Base-by-base conservation (phyloP, 768 basidiomycete species). In the Leccinum sublutescens region DNA sequence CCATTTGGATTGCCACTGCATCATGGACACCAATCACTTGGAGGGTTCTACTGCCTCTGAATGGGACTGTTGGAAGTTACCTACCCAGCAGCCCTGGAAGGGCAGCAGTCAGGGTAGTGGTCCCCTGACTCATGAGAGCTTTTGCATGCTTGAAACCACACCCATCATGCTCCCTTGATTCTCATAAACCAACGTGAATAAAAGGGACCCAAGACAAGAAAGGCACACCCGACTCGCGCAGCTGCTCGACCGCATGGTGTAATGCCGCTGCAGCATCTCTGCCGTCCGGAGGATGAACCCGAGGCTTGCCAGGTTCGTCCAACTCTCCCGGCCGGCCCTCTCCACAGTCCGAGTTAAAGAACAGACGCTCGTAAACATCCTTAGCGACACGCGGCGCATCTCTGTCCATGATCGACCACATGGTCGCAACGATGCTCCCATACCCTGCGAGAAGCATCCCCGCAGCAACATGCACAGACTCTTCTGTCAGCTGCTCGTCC, bases 401-500 rank as follows among this genome's bases (percentile, higher is more conserved):
- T 25, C 25, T 52, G 5, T 56, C 55, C 34, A 56, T 38, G 14
- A 56, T 56, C n/a, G n/a, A 6, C 55, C 55, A 56, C 55, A 52
- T 56, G 3, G 25, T 56, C 12, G 49, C 55, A 1, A 56, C 17
- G 5, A 15, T 23, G 2, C 50, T 6, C 12, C 14, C 10, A 14
- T 56, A 56, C 34, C 55, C 55, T 8, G 55, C 55, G 27, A 51
- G 49, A 19, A 56, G 48, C 55, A 56, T 52, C 9, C 49, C 55
- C n/a, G 47, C 55, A 21, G 47, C 55, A 11, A 25, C 25, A 17
- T 51, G 47, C 6, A 55, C 29, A 5, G 50, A 36, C 11, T 54
- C 56, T 11, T 57, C 51, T 4, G 36, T 21, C 6, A 43, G 11
- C 6, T 33, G 9, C 29, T 43, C 21, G 2, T 55, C 53, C 4